phyloP scores from a whole-genome alignment of 371 early-diverging fungal species.

The Mucor indicus region DNA sequence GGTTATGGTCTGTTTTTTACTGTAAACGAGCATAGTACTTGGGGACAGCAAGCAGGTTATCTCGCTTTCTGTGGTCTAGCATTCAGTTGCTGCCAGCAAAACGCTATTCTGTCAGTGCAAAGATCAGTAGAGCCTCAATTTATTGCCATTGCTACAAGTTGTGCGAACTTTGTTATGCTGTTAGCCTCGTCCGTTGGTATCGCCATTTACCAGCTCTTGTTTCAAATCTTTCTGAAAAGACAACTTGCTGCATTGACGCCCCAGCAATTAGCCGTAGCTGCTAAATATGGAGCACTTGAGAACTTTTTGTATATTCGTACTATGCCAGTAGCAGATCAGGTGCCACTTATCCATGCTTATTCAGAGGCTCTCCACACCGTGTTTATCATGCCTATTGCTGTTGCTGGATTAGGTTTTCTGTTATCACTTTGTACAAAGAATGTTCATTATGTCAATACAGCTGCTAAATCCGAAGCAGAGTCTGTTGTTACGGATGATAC shows the following conservation, averaged over 20 bases:
- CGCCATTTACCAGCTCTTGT: slow-evolving; percentile 36
- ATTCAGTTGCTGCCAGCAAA: slow-evolving; percentile 62
- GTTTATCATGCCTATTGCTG: slow-evolving; percentile 57
- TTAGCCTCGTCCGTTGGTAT: slow-evolving; percentile 37
- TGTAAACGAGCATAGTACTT: slow-evolving; percentile 28
- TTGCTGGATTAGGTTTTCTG: slow-evolving; percentile 53
- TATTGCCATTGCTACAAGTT: slow-evolving; percentile 64
- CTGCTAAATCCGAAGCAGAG: no score
- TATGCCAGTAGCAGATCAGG: slow-evolving; percentile 34
- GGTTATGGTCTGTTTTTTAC: slow-evolving; percentile 44
- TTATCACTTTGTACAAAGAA: slow-evolving; percentile 43
- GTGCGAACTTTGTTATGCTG: slow-evolving; percentile 40
- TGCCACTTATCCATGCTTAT: slow-evolving; percentile 52
- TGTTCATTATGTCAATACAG: slow-evolving; percentile 25
- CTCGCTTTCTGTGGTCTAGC: slow-evolving; percentile 47
- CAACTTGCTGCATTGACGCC: slow-evolving; percentile 17
- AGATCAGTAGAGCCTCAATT: slow-evolving; percentile 43
- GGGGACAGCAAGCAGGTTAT: slow-evolving; percentile 40
- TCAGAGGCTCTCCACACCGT: slow-evolving; percentile 52
- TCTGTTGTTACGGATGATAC: no score
- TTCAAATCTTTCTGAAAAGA: slow-evolving; percentile 17
- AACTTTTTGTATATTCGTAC: slow-evolving; percentile 34
- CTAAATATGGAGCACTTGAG: slow-evolving; percentile 23
- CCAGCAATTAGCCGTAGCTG: slow-evolving; percentile 16
- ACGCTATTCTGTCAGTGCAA: slow-evolving; percentile 58